Evolutionary conservation across 2,329 filamentous ascomycete genomes (phyloP), one percentile per base, ranked within the genome.

Genomic region (Aplosporella prunicola): DNA sequence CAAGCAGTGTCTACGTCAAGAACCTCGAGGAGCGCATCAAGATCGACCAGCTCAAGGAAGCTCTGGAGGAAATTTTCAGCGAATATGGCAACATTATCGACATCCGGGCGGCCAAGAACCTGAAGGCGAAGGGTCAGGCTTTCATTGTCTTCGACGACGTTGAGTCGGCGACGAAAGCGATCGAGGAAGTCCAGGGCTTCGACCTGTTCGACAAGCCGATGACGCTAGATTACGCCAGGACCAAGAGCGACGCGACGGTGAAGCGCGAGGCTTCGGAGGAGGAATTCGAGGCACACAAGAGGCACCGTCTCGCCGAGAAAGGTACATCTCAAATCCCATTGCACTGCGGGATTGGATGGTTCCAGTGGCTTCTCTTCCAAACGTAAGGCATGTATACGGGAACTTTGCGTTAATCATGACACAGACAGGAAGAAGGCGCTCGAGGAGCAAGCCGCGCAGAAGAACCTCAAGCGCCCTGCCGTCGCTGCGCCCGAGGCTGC

Each of bases 11-110:
- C 18, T 49, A 75, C 67, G 67, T 75, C 45, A 83, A 81, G 52
- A 95, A 95, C 58, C 78, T 98, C 42, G 85, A 95, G 63, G 91
- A 96, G 69, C 78, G 82, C 55, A 79, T 93, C 61, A 94, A 93
- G 60, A 71, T 84, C 41, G 80, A 87, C 22, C 64, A 76, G 8
- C 70, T 96, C 37, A 82, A 80, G 47, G 74, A 81, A 47, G 74
- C 83, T 0, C 71, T 98, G 11, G 66, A 64, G 15, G 77, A 80
- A 45, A 72, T 96, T 52, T 96, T 96, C 64, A 78, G 78, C 45
- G 84, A 93, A 60, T 95, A 91, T 61, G 91, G 91, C 45, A 79
- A 69, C 40, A 76, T 94, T 43, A 64, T 93, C 49, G 87, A 94
- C 45, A 76, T 94, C 35, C 74, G 93, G 42, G 84, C 84, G 29